phyloP scores from a whole-genome alignment of 345 rosid genomes.

The Cochlearia excelsa region DNA sequence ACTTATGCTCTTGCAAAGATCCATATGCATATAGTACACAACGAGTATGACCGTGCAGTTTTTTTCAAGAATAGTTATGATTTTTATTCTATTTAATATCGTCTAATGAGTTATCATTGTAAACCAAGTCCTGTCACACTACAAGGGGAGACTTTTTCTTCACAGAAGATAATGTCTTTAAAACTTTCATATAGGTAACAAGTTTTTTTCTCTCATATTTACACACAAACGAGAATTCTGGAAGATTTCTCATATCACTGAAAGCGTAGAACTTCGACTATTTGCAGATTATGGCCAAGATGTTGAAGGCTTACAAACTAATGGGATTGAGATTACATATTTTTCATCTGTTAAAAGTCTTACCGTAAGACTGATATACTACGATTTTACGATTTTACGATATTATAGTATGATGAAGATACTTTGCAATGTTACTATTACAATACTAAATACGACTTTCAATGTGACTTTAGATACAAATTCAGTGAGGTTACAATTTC shows the following conservation, averaged over 20 bases:
- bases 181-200: conserved; percentile 76
- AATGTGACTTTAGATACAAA: no score
- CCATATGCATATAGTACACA: conserved; percentile 87
- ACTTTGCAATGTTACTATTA: no score
- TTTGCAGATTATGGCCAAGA: conserved; percentile 48
- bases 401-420: no score
- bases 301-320: conserved; percentile 82
- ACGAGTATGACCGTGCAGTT: conserved; percentile 56
- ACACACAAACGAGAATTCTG: background rate
- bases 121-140: conserved; percentile 80
- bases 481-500: no score
- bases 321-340: conserved; percentile 86
- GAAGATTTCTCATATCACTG: conserved; percentile 9
- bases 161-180: conserved; percentile 78
- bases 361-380: no score
- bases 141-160: conserved; percentile 94
- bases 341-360: no score
- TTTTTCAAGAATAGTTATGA: conserved; percentile 1
- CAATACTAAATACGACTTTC: no score
- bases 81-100: background rate
- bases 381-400: background rate
- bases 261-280: conserved; percentile 19
- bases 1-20: conserved; percentile 90
- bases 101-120: conserved; percentile 23
- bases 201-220: conserved; percentile 23